Evolutionary conservation across 768 basidiomycete species (phyloP), one percentile per base, ranked within the genome.

Genomic region (Rhizopogon vulgaris): DNA sequence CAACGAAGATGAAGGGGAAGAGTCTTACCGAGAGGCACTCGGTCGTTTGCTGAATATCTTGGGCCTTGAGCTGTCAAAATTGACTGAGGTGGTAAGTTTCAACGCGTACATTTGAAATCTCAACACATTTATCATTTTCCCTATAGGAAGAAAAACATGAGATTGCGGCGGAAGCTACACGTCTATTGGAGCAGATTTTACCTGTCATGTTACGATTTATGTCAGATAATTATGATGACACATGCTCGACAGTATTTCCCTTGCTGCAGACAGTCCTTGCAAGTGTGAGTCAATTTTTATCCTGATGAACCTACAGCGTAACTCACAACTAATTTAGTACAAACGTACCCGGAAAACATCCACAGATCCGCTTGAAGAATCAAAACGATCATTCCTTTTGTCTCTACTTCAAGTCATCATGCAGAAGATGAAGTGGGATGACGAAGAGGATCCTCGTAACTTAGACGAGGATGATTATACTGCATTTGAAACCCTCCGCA

Each of bases 361-460:
- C 9, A 68, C 80, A 1, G 80, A 73, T 11, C 79, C 82, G 41
- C 68, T 86, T 15, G 84, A 90, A 41, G 78, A 83, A 18, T 68
- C 78, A 36, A 84, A 84, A 65, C 79, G 84, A 18, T 72, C 83
- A 6, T 97, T 98, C 74, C 77, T 99, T 25, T 72, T 74, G 3
- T 84, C 85, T 2, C 71, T 96, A 4, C 74, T 98, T 3, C 74
- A 85, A 58, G 86, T 93, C 41, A 78, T 91, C 24, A 70, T 98
- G 40, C 74, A 79, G 49, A 96, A 97, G 71, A 78, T 97, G 79
- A 91, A 89, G 63, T 99, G 94, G 91, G 86, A 86, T 43, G 83
- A 77, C 69, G 85, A 81, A 52, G 84, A 84, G 18, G 87, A 85
- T 64, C 84, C 79, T 41, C 82, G 84, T 24, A 92, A 95, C 60